Conservation (phyloP, 169 alveolate genomes). For the Plasmodium falciparum region DNA sequence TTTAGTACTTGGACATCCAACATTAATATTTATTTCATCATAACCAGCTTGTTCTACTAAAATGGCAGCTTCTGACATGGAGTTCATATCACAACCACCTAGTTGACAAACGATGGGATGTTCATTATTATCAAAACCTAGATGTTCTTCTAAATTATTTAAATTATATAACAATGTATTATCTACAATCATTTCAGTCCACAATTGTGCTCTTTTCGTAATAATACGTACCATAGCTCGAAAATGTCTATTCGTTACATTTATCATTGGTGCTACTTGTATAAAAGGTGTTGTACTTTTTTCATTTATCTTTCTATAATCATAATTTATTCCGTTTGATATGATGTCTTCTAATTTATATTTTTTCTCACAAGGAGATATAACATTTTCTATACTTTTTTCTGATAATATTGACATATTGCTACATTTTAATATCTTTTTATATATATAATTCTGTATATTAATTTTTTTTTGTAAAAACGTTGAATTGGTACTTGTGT, state of each 20-base stretch:
- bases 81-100: slow-evolving; percentile 95
- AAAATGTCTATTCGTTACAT: slow-evolving; percentile 92
- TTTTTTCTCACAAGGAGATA: slow-evolving; percentile 12
- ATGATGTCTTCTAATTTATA: slow-evolving; percentile 52
- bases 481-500: neutral
- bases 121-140: slow-evolving; percentile 84
- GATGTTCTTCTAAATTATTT: slow-evolving; percentile 43
- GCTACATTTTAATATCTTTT: neutral
- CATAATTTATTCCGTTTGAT: neutral
- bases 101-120: slow-evolving; percentile 93
- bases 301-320: slow-evolving; percentile 12
- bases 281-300: slow-evolving; percentile 77
- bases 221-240: slow-evolving; percentile 87
- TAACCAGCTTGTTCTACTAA: slow-evolving; percentile 92
- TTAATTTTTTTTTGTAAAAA: no score
- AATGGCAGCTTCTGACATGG: slow-evolving; percentile 91
- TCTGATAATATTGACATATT: slow-evolving; percentile 26
- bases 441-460: no score
- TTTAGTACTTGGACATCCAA: slow-evolving; percentile 95
- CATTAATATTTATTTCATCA: slow-evolving; percentile 95
- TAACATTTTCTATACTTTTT: slow-evolving; percentile 21
- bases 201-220: slow-evolving; percentile 89
- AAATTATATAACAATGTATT: slow-evolving; percentile 87
- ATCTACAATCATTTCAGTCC: slow-evolving; percentile 95
- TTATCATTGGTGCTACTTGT: slow-evolving; percentile 97